Evolutionary conservation across 2,329 filamentous ascomycete species (phyloP).

Genomic region (Bipolaris zeicola): DNA sequence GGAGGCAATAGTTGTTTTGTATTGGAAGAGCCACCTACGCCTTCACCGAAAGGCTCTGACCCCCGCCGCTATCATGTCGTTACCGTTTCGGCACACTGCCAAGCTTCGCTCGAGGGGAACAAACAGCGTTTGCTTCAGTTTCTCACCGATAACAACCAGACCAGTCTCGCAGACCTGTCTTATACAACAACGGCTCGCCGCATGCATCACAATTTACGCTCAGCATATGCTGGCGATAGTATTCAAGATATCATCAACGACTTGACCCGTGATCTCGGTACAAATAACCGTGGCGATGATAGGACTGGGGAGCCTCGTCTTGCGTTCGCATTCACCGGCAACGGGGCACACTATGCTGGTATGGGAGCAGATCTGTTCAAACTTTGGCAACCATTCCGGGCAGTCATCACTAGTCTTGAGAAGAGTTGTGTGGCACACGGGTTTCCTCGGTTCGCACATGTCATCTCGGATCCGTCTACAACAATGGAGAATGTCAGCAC

Average conservation of each 20-base stretch:
- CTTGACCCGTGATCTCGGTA: too few relatives aligned
- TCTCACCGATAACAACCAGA: not conserved
- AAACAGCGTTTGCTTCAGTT: not conserved
- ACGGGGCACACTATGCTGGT: conserved; percentile 35
- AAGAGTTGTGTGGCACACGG: too few relatives aligned
- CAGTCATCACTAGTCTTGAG: too few relatives aligned
- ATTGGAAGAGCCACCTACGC: too few relatives aligned
- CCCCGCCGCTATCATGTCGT: too few relatives aligned
- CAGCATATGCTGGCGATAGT: not conserved
- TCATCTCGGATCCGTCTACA: too few relatives aligned
- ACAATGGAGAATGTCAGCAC: too few relatives aligned
- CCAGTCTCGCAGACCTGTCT: not conserved
- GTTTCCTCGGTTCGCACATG: too few relatives aligned
- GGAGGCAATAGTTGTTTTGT: too few relatives aligned
- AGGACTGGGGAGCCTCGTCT: conserved; percentile 15
- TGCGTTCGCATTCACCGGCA: conserved; percentile 50
- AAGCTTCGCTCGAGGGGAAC: not conserved
- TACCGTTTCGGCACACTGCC: too few relatives aligned
- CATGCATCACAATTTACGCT: conserved; percentile 1
- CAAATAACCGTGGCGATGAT: too few relatives aligned
- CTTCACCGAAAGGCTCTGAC: too few relatives aligned
- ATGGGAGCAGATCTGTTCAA: conserved; percentile 18
- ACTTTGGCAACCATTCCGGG: conserved; percentile 21
- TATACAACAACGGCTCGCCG: conserved; percentile 1
- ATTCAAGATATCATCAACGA: conserved; percentile 15